Evolutionary conservation across 805 yeast species (phyloP), one percentile per base, ranked within the genome.

Genomic region (Wickerhamomyces xylosicus): DNA sequence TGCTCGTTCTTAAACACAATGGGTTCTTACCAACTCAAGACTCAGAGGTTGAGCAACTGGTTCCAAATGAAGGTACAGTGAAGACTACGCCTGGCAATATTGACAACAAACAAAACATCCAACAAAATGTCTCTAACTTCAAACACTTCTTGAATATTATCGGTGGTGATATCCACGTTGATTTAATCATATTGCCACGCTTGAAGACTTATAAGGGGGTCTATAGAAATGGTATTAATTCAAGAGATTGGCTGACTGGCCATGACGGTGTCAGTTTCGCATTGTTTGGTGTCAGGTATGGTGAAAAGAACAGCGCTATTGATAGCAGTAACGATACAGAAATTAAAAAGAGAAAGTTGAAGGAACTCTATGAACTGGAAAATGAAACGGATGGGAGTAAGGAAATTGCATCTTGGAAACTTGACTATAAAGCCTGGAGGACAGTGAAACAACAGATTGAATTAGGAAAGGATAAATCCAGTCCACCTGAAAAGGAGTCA

Each of bases 221-320:
- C 29, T 78, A 58, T 52, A 69, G 83, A 36, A 68, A 83, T 57
- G 89, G 83, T 5, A 61, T 89, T 43, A 74, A 77, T 50, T 76
- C 95, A 2, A 69, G 97, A 37, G 58, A 74, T 3, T 90, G 97
- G 97, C 53, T 56, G 2, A 52, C 66, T 10, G 60, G 60, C 6
- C 98, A 90, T 55, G 85, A 83, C 53, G 98, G 98, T 2, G 69
- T 78, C 34, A 81, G 95, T 31, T 66, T 70, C 40, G 77, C 80
- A 4, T 63, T 92, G 3, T 73, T 71, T 46, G 56, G 61, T 7
- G 58, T 65, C 13, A 49, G 58, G 15, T 52, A 61, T 33, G 58
- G 58, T 5, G 58, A 53, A 33, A 48, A 49, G 43, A 43, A 45
- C n/a, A 50, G 56, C 28, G 46, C 56, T 4, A 47, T 47, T 11